Base-by-base conservation (phyloP, 306 rosid species). In the Morella rubra region DNA sequence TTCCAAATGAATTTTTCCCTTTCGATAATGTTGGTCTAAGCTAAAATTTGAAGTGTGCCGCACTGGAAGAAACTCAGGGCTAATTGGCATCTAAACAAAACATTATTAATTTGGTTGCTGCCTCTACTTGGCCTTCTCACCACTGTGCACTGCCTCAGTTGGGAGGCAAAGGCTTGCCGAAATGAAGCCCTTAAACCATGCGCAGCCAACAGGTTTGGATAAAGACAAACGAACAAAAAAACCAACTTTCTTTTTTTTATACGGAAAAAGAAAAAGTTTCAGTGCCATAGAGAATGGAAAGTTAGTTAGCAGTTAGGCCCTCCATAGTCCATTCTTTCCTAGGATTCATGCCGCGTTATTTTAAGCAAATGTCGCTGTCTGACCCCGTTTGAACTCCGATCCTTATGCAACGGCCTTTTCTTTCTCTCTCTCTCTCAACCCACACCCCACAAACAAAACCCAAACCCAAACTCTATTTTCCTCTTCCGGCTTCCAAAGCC, bases 361-460 rank as follows among this genome's bases (percentile, higher is more conserved):
- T 85, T 81, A 61, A 51, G 81, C 87, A 83, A 79, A 76, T 52
- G 42, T 64, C 50, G 50, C 54, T 72, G 71, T 77, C 76, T 80
- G 56, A 73, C 46, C 62, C 82, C 83, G 80, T 83, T 72, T 74
- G 79, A 84, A 71, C 86, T 83, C 90, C 96, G 87, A 85, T 22
- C 76, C 75, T 86, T 81, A 82, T 81, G 90, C 86, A 83, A 77
- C 80, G 75, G 61, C 72, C 70, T 53, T 83, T 78, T 72, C 90
- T 72, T 56, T 27, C 69, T 69, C 82, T 69, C 79, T 65, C 60
- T 61, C 79, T n/a, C 62, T 40, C 73, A 37, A 73, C 3, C 72
- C 71, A 53, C 71, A 15, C 83, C 86, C 84, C 83, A 18, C 88
- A 66, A 85, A 73, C 92, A 80, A 85, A 87, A 78, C 77, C 83